A percentile compares a stretch with the other conserved stretches of the same genome.
Evolutionary conservation across 106 monocot genomes (phyloP).

Genomic region (Allium cepa): DNA sequence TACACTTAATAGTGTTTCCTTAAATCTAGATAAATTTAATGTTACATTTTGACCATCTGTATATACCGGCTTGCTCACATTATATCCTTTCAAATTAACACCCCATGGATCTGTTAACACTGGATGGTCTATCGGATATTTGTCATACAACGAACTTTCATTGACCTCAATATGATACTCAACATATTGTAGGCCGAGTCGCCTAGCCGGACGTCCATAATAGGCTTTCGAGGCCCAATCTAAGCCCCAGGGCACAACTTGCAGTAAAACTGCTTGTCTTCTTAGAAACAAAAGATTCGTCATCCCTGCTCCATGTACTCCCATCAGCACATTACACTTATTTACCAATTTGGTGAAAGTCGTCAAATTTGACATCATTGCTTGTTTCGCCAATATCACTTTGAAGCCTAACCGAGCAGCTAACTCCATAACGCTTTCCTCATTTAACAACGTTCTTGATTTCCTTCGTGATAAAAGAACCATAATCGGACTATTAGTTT

Average conservation of each 20-base stretch:
- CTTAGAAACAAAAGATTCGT: slow-evolving; percentile 64
- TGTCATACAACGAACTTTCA: slow-evolving; percentile 49
- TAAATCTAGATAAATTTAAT: slow-evolving; percentile 26
- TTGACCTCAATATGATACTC: slow-evolving; percentile 41
- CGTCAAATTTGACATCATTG: slow-evolving; percentile 6
- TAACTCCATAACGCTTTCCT: slow-evolving; percentile 22
- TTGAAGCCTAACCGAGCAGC: slow-evolving; percentile 40
- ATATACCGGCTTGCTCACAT: slow-evolving; percentile 28
- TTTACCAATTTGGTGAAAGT: slow-evolving; percentile 45
- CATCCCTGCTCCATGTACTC: slow-evolving; percentile 78
- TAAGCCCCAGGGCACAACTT: slow-evolving; percentile 66
- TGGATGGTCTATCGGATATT: slow-evolving; percentile 46
- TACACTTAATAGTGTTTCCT: slow-evolving; percentile 17
- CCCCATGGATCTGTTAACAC: slow-evolving; percentile 51
- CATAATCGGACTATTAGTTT: slow-evolving; percentile 16
- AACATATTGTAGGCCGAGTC: slow-evolving; percentile 43
- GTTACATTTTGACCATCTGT: slow-evolving; percentile 40
- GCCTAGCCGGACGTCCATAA: slow-evolving; percentile 24
- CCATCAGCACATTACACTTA: slow-evolving; percentile 48
- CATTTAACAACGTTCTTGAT: slow-evolving; percentile 44
- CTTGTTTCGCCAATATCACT: slow-evolving; percentile 24
- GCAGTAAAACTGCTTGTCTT: slow-evolving; percentile 37
- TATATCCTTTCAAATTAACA: slow-evolving; percentile 40
- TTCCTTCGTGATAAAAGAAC: slow-evolving; percentile 41
- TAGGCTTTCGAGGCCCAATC: slow-evolving; percentile 31